Base-by-base conservation (phyloP, 768 basidiomycete genomes). In the Agaricus sinodeliciosus region DNA sequence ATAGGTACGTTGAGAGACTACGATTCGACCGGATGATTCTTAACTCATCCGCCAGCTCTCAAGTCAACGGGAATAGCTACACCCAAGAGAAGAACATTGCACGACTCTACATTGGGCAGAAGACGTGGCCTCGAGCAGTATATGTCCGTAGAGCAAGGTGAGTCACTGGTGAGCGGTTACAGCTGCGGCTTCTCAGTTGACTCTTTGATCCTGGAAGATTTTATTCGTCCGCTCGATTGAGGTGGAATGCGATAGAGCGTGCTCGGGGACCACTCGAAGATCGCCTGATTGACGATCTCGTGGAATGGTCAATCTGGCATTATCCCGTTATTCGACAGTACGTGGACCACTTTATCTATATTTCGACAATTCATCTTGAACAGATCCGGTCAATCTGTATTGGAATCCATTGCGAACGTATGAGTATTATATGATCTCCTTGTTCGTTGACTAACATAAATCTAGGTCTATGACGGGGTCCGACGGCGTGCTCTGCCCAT, bases 271-370 rank as follows among this genome's bases (percentile, higher is more conserved):
- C 69, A 3, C 66, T 84, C 11, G 82, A 87, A 64, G 78, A 87
- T 59, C 60, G 64, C 13, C 70, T 90, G 28, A 80, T 90, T 44
- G 85, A 87, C 58, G 87, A 90, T 62, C 67, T 87, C 1, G 72
- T 80, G 0, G 79, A 87, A 55, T 90, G 87, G 87, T 82, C 80
- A 1, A 70, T 90, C 66, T 90, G 86, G 85, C 75, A 85, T 57
- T 90, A 87, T 67, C 78, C 85, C 5, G 69, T 71, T 18, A 70
- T 80, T 45, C 65, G 78, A 56, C 71, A 75, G 78, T 80, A 57
- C 48, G 71, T 64, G 16, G 15, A 34, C 3, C 31, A 18, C 39
- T 19, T 40, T 22, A 9, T 12, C 43, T 40, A 9, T 42, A 25
- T 16, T 64, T 67, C 71, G 68, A 58, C 43, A 66, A 34, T 47